phyloP scores from a whole-genome alignment of 2,329 filamentous ascomycete species.

The Amauroascus niger region DNA sequence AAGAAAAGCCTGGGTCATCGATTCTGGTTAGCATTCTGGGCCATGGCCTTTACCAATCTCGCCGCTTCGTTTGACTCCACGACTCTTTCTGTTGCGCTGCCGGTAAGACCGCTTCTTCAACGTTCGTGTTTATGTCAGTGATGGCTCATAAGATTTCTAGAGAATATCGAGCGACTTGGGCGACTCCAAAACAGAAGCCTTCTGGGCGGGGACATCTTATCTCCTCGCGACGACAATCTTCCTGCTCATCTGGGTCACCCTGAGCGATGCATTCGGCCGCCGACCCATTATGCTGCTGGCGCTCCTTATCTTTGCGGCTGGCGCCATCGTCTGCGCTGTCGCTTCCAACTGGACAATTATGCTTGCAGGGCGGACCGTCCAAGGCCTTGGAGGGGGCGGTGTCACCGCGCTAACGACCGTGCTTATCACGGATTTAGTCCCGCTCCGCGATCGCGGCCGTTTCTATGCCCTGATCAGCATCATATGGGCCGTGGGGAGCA shows the following conservation, averaged over 20 bases:
- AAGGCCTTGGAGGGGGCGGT: slow-evolving; percentile 40
- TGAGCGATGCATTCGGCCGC: slow-evolving; percentile 46
- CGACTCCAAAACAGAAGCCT: slow-evolving; percentile 47
- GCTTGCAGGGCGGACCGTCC: slow-evolving; percentile 37
- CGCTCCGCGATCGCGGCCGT: slow-evolving; percentile 30
- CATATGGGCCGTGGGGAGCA: slow-evolving; percentile 36
- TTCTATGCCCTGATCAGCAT: slow-evolving; percentile 32
- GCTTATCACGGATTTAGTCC: slow-evolving; percentile 38
- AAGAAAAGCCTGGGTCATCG: no score
- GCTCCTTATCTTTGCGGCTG: slow-evolving; percentile 37
- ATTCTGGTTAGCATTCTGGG: no score
- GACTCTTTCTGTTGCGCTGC: no score
- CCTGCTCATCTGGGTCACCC: slow-evolving; percentile 44
- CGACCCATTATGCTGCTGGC: slow-evolving; percentile 32
- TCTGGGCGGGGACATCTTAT: slow-evolving; percentile 56
- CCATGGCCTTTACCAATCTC: no score
- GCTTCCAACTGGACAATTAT: slow-evolving; percentile 37
- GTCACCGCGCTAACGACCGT: slow-evolving; percentile 35
- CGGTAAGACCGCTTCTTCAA: no score
- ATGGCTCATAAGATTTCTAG: no score
- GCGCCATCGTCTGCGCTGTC: slow-evolving; percentile 33
- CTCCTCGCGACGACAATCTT: slow-evolving; percentile 31
- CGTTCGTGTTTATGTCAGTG: no score
- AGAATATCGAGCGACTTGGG: no score
- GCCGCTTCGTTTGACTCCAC: no score